Percentiles rank a stretch among this genome's conserved stretches.
Evolutionary conservation across 2,329 filamentous ascomycete species (phyloP).

Genomic region (Beauveria varroae): DNA sequence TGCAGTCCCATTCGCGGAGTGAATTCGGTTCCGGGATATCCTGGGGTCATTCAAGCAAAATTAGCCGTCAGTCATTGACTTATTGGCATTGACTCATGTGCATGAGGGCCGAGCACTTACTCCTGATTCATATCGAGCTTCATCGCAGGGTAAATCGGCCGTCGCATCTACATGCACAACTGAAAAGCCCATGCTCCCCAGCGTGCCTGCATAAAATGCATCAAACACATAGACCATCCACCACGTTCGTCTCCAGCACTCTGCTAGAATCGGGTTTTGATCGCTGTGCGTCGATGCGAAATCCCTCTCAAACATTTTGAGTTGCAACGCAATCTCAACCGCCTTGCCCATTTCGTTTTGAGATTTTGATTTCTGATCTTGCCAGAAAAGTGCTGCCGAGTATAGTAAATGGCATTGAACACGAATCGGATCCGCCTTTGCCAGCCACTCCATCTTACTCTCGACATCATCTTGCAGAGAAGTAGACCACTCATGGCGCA

Average conservation of each 20-base stretch:
- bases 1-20: slow-evolving; percentile 53
- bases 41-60: neutral
- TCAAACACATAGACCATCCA: slow-evolving; percentile 60
- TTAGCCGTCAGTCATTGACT: neutral
- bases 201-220: slow-evolving; percentile 31
- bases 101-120: slow-evolving; percentile 20
- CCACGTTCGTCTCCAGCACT: slow-evolving; percentile 61
- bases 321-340: slow-evolving; percentile 47
- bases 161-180: slow-evolving; percentile 38
- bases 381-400: slow-evolving; percentile 29
- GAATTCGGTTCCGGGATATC: slow-evolving; percentile 29
- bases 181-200: slow-evolving; percentile 20
- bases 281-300: slow-evolving; percentile 42
- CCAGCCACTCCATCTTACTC: neutral
- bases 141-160: slow-evolving; percentile 57
- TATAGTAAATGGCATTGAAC: slow-evolving; percentile 30
- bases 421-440: slow-evolving; percentile 19
- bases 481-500: slow-evolving; percentile 4
- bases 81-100: too few relatives aligned
- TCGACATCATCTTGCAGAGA: slow-evolving; percentile 9
- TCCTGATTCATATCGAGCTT: slow-evolving; percentile 42
- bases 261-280: slow-evolving; percentile 39
- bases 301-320: slow-evolving; percentile 50
- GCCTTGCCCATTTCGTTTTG: slow-evolving; percentile 36
- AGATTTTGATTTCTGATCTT: slow-evolving; percentile 19